phyloP scores from a whole-genome alignment of 2,329 filamentous ascomycete genomes.

The Trichoderma pleuroti region DNA sequence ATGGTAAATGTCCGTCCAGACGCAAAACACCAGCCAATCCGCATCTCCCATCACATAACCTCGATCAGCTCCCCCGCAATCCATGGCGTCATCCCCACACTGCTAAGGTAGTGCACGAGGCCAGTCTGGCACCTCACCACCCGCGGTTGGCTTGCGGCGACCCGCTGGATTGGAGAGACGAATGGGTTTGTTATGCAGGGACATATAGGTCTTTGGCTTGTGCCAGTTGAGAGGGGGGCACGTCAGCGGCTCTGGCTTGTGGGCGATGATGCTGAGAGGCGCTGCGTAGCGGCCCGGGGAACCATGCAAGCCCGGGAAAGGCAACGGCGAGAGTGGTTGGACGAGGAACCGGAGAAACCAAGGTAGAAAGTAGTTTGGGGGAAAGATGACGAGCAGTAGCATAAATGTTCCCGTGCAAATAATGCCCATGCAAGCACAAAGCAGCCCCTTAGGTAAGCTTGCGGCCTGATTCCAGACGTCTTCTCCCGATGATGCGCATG shows the following conservation, averaged over 20 bases:
- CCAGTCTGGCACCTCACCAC: conserved; percentile 11
- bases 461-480: background rate
- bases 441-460: background rate
- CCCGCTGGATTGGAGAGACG: background rate
- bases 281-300: conserved; percentile 12
- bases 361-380: background rate
- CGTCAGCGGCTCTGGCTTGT: conserved; percentile 6
- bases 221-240: background rate
- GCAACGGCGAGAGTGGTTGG: background rate
- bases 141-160: conserved; percentile 10
- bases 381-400: background rate
- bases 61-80: conserved; percentile 33
- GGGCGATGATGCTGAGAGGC: conserved; percentile 10
- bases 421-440: background rate
- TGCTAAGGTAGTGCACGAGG: conserved; percentile 17
- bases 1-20: conserved; percentile 1
- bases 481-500: conserved; percentile 16
- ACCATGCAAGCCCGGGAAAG: background rate
- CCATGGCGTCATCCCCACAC: conserved; percentile 34
- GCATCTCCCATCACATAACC: conserved; percentile 9
- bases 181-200: conserved; percentile 5
- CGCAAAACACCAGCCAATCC: conserved; percentile 13
- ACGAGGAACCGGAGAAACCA: background rate
- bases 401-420: background rate
- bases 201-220: background rate